Percentiles rank a stretch among this genome's conserved stretches.
phyloP scores from a whole-genome alignment of 2,329 filamentous ascomycete genomes.

The Cladosporium sp. region DNA sequence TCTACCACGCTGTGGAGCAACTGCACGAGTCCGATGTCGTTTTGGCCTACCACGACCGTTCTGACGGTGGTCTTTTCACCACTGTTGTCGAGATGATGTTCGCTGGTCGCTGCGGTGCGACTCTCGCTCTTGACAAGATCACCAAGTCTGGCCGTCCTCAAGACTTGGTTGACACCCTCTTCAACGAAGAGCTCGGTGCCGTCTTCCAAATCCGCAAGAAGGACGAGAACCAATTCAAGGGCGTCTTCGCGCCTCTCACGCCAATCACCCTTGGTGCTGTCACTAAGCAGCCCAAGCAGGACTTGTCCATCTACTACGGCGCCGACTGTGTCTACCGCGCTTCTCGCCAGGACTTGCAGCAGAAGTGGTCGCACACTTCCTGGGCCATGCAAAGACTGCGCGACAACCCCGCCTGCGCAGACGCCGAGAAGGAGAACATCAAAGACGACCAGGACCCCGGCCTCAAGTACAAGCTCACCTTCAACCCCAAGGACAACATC shows the following conservation, averaged over 20 bases:
- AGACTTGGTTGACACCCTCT: constrained; percentile 71
- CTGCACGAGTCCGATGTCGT: constrained; percentile 67
- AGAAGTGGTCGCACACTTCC: constrained; percentile 84
- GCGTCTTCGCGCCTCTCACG: constrained; percentile 79
- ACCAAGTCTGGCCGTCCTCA: constrained; percentile 54
- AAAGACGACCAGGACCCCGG: constrained; percentile 74
- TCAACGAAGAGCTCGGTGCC: constrained; percentile 94
- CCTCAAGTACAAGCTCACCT: constrained; percentile 77
- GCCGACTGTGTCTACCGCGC: constrained; percentile 65
- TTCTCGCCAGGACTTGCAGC: constrained; percentile 69
- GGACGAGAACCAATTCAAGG: constrained; percentile 79
- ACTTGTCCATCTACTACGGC: constrained; percentile 70
- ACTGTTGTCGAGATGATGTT: constrained; percentile 98
- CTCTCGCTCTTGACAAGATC: constrained; percentile 76
- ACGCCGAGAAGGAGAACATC: constrained; percentile 75
- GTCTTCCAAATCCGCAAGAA: constrained; percentile 90
- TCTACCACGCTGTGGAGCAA: constrained; percentile 78
- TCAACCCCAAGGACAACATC: constrained; percentile 71
- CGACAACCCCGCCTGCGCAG: constrained; percentile 83
- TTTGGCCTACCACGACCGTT: constrained; percentile 90
- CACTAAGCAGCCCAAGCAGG: constrained; percentile 64
- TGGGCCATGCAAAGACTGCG: constrained; percentile 86
- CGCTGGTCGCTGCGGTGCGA: constrained; percentile 82
- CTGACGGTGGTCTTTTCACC: constrained; percentile 87
- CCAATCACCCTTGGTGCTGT: constrained; percentile 82